These are phyloP conservation scores for Paramecium caudatum DNA, from an alignment of 73 alveolate species.

Conservation along the genomic window DNA sequence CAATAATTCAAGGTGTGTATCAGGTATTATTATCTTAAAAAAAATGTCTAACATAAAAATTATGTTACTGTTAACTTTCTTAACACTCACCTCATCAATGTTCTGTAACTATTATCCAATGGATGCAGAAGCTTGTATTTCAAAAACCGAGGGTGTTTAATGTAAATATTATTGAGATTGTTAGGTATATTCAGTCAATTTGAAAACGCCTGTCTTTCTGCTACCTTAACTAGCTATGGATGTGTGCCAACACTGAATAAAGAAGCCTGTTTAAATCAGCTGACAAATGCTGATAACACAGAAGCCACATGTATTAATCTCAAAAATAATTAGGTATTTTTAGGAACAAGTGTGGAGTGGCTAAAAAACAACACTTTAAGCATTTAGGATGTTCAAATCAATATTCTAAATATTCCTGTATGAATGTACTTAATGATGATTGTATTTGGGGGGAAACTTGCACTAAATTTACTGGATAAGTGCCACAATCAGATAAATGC, in stretches of 20 bases:
- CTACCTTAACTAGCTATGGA: not conserved
- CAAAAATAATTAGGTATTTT: not conserved
- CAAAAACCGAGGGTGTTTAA: conserved; percentile 52
- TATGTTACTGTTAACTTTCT: too few relatives aligned
- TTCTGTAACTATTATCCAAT: conserved; percentile 63
- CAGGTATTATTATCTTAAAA: too few relatives aligned
- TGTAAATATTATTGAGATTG: not conserved
- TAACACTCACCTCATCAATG: too few relatives aligned
- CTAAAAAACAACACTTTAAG: not conserved
- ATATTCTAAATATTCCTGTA: conserved; percentile 37
- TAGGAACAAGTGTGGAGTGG: not conserved
- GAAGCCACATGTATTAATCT: conserved; percentile 48
- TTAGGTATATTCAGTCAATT: conserved; percentile 3
- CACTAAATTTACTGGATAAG: not conserved
- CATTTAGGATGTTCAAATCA: conserved; percentile 14
- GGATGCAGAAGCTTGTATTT: conserved; percentile 50
- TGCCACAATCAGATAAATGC: not conserved
- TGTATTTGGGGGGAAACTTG: conserved; percentile 49
- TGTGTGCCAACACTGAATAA: conserved; percentile 49
- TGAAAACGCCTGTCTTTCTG: conserved; percentile 47
- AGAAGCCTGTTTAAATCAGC: conserved; percentile 11
- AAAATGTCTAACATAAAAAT: too few relatives aligned
- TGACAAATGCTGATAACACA: not conserved
- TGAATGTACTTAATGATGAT: not conserved
- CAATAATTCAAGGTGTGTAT: too few relatives aligned